phyloP scores from a whole-genome alignment of 2,329 filamentous ascomycete genomes.

The Colletotrichum camelliae region DNA sequence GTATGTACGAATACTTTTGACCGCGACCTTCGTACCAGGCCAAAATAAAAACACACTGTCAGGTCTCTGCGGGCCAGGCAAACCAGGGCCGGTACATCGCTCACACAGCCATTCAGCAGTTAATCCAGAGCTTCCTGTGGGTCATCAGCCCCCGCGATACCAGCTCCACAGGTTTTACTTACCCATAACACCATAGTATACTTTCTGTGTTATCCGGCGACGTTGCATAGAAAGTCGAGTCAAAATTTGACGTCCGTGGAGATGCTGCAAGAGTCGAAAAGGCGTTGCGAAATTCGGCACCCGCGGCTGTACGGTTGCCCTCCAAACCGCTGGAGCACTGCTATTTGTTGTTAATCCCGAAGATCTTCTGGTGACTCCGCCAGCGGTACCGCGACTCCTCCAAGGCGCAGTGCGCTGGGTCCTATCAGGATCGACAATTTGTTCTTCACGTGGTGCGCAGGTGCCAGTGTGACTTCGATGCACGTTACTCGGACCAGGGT shows the following conservation, averaged over 20 bases:
- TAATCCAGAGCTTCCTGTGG: too few species aligned
- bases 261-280: not conserved
- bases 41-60: too few species aligned
- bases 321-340: not conserved
- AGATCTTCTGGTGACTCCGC: not conserved
- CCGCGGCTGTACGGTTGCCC: not conserved
- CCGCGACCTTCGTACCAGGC: too few species aligned
- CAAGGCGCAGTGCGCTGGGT: not conserved
- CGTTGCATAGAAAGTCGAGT: not conserved
- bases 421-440: slow-evolving; percentile 1
- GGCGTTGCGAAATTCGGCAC: not conserved
- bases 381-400: not conserved
- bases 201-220: not conserved
- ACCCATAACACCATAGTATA: too few species aligned
- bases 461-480: not conserved
- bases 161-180: too few species aligned
- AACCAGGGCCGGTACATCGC: too few species aligned
- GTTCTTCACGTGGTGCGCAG: not conserved
- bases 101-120: too few species aligned
- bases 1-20: too few species aligned
- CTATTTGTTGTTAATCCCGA: not conserved
- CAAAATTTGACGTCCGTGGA: not conserved
- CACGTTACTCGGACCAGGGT: not conserved
- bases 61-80: too few species aligned
- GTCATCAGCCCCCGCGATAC: too few species aligned